phyloP scores from a whole-genome alignment of 2,329 filamentous ascomycete genomes.

The Botryotinia globosa region DNA sequence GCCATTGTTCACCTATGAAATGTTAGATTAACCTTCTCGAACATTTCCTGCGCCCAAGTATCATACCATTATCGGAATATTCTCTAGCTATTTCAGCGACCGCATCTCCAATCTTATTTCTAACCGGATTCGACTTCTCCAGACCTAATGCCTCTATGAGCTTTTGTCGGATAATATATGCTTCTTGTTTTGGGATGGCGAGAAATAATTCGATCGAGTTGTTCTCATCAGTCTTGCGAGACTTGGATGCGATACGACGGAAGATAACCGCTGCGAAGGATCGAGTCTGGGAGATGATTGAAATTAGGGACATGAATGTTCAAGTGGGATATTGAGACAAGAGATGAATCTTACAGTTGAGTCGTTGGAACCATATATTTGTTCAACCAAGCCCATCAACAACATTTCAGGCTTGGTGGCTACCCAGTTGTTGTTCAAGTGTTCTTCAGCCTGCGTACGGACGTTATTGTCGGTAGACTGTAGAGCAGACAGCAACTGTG shows the following conservation, averaged over 20 bases:
- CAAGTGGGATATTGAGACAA: no score
- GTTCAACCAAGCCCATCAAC: constrained; percentile 91
- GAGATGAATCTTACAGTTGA: constrained; percentile 32
- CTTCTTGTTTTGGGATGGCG: constrained; percentile 70
- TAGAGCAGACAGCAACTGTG: constrained; percentile 81
- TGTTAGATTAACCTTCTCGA: constrained; percentile 22
- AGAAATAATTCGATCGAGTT: constrained; percentile 82
- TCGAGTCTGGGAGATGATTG: constrained; percentile 60
- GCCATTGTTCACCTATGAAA: constrained; percentile 73
- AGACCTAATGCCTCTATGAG: constrained; percentile 72
- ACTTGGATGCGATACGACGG: constrained; percentile 86
- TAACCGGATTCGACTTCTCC: constrained; percentile 70
- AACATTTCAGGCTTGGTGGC: constrained; percentile 76
- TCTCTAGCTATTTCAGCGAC: constrained; percentile 93
- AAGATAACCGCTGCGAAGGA: constrained; percentile 94
- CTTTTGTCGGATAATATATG: constrained; percentile 76
- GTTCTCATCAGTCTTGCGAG: constrained; percentile 69
- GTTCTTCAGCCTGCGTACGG: constrained; percentile 83
- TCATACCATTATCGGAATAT: constrained; percentile 85
- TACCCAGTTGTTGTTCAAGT: constrained; percentile 89
- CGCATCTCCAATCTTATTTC: constrained; percentile 97
- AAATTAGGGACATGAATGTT: neutral
- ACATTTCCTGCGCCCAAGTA: neutral
- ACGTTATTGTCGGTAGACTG: constrained; percentile 85
- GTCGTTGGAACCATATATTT: constrained; percentile 71